Percentiles rank a stretch among this genome's conserved stretches.
These are phyloP conservation scores for Eutypa lata DNA, from an alignment of 2,329 filamentous ascomycete species.

Conservation along the genomic window DNA sequence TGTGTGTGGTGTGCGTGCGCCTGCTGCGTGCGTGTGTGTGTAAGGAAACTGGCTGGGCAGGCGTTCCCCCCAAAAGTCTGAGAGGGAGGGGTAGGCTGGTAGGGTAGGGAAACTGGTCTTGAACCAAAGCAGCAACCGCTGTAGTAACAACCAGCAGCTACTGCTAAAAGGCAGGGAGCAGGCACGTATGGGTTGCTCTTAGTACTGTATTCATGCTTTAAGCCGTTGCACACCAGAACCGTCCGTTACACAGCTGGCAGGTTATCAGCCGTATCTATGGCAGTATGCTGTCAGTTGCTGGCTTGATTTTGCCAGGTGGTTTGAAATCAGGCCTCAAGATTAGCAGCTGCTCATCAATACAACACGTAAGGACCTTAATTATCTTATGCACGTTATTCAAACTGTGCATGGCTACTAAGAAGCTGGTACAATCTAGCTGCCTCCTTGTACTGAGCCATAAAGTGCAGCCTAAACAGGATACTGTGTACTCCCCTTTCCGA, in stretches of 20 bases:
- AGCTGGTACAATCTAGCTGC: background rate
- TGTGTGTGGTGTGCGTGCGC: conserved; percentile 31
- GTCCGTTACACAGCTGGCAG: background rate
- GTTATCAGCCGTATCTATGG: background rate
- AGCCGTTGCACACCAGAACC: background rate
- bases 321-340: background rate
- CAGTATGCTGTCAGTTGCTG: background rate
- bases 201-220: background rate
- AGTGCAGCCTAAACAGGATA: background rate
- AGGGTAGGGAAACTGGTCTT: background rate
- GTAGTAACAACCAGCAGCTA: background rate
- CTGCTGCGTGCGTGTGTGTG: background rate
- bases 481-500: background rate
- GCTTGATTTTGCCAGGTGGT: background rate
- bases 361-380: background rate
- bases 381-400: background rate
- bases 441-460: background rate
- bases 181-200: background rate
- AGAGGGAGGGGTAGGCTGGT: background rate
- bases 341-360: background rate
- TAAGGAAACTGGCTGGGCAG: background rate
- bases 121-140: background rate
- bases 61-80: background rate
- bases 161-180: background rate
- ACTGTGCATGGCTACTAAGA: background rate